Conservation (phyloP, 2,329 filamentous ascomycete genomes). For the Sordariomycetes sp. region DNA sequence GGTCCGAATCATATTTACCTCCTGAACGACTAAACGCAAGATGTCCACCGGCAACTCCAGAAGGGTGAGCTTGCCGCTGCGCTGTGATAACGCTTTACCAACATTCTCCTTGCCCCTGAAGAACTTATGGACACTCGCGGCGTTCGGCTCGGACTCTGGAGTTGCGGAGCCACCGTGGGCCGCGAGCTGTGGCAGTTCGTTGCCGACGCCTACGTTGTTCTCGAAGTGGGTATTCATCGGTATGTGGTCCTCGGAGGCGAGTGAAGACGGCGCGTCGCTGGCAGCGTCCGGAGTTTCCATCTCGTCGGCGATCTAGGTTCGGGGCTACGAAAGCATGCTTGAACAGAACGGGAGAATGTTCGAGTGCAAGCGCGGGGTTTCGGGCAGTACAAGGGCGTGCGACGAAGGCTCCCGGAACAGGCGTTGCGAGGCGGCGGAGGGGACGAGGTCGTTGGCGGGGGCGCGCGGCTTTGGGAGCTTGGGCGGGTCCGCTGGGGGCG, state of each 20-base stretch:
- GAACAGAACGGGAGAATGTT: neutral
- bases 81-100: neutral
- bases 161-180: neutral
- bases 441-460: neutral
- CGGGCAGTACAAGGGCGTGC: neutral
- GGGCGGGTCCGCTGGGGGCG: neutral
- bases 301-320: neutral
- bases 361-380: neutral
- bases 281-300: neutral
- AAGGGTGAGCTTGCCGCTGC: conserved; percentile 35
- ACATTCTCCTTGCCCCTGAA: conserved; percentile 3
- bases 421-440: neutral
- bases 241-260: neutral
- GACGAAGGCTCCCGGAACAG: neutral
- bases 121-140: neutral
- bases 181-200: neutral
- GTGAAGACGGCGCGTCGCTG: neutral
- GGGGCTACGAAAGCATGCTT: neutral
- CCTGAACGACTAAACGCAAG: conserved; percentile 66
- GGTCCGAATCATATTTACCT: conserved; percentile 36
- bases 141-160: neutral
- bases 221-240: neutral
- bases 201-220: neutral
- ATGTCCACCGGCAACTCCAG: conserved; percentile 72
- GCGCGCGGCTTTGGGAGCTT: neutral